These are phyloP conservation scores for Luffa aegyptiaca DNA, from an alignment of 306 rosid species.

Conservation along the genomic window DNA sequence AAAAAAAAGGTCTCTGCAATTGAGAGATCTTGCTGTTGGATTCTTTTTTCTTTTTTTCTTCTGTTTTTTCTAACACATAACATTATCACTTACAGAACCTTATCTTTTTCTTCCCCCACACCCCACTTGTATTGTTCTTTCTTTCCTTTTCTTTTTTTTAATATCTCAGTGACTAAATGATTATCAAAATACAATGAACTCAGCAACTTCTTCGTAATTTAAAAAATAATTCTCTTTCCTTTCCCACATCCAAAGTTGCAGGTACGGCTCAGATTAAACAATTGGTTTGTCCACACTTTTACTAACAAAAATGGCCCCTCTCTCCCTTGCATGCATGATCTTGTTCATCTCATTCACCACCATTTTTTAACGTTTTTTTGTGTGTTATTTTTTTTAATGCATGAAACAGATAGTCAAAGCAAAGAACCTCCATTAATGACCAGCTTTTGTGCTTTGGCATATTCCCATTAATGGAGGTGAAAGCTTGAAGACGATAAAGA, in stretches of 20 bases:
- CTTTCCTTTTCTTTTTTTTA: background rate
- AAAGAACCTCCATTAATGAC: background rate
- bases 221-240: background rate
- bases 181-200: background rate
- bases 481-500: background rate
- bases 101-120: conserved; percentile 8
- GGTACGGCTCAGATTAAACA: background rate
- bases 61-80: no score
- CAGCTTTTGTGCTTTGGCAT: background rate
- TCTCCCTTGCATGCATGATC: background rate
- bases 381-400: background rate
- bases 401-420: background rate
- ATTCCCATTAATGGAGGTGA: background rate
- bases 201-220: background rate
- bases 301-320: conserved; percentile 2
- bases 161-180: background rate
- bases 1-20: background rate
- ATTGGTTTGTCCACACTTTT: conserved; percentile 9
- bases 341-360: background rate
- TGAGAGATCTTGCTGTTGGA: background rate
- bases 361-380: background rate
- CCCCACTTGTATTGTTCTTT: conserved; percentile 5
- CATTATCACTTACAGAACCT: conserved; percentile 3
- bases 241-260: background rate
- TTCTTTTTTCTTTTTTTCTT: background rate